Evolutionary conservation across 2,329 filamentous ascomycete species (phyloP).

Genomic region (Phaeophleospora eucalypticola): DNA sequence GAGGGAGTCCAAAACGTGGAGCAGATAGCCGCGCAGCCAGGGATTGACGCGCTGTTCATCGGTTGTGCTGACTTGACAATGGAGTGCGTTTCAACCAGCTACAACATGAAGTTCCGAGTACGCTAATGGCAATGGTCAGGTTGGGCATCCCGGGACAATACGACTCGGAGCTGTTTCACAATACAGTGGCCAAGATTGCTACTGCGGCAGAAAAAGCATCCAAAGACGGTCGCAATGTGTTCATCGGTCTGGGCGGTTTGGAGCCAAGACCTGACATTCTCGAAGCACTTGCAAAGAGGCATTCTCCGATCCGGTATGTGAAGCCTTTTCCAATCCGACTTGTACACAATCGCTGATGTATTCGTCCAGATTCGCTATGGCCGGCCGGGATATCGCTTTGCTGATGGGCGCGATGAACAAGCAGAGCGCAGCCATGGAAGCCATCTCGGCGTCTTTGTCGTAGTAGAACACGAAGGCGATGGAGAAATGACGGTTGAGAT

Average conservation of each 20-base stretch:
- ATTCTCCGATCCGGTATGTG: slow-evolving; percentile 4
- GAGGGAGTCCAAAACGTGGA: slow-evolving; percentile 13
- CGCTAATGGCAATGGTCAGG: not conserved
- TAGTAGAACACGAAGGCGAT: not conserved
- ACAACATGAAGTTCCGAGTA: not conserved
- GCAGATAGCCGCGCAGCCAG: slow-evolving; percentile 11
- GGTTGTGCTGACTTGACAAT: slow-evolving; percentile 14
- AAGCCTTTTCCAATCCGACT: not conserved
- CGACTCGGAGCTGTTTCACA: slow-evolving; percentile 9
- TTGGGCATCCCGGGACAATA: slow-evolving; percentile 9
- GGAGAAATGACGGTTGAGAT: no score
- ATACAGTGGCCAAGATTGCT: slow-evolving; percentile 9
- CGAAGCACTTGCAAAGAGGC: slow-evolving; percentile 3
- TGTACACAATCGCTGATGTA: not conserved
- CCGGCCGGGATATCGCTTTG: slow-evolving; percentile 10
- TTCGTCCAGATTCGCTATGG: slow-evolving; percentile 7
- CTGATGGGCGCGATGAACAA: slow-evolving; percentile 13
- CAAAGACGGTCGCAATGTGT: slow-evolving; percentile 4
- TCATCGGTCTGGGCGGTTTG: slow-evolving; percentile 11
- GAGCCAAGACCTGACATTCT: slow-evolving; percentile 11
- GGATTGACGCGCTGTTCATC: slow-evolving; percentile 13
- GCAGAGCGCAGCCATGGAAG: slow-evolving; percentile 7
- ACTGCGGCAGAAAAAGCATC: slow-evolving; percentile 7
- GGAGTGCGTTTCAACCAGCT: slow-evolving; percentile 7
- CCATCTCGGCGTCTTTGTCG: slow-evolving; percentile 7